phyloP scores from a whole-genome alignment of 192 early-diverging fungal genomes.

The Coemansia sp. region DNA sequence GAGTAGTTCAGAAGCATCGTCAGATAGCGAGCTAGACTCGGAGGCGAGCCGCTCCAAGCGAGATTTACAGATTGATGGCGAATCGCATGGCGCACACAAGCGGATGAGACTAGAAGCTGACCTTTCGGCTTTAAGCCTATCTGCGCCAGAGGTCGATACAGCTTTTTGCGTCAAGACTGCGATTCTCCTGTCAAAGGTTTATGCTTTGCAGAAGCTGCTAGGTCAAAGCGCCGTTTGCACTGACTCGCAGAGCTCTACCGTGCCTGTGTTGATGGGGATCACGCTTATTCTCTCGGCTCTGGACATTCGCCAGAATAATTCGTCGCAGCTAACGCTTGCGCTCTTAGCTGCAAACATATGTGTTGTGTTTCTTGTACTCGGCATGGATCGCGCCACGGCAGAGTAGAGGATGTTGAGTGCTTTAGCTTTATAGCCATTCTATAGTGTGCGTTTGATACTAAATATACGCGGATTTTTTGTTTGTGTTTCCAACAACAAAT shows the following conservation, averaged over 20 bases:
- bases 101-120: neutral
- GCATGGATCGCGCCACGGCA: too few relatives aligned
- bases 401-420: too few relatives aligned
- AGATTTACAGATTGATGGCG: neutral
- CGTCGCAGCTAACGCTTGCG: constrained; percentile 17
- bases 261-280: constrained; percentile 15
- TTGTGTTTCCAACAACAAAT: too few relatives aligned
- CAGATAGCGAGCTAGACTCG: neutral
- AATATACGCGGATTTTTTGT: too few relatives aligned
- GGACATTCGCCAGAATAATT: constrained; percentile 26
- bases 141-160: neutral
- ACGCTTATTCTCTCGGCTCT: constrained; percentile 42
- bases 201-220: constrained; percentile 25
- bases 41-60: neutral
- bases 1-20: neutral
- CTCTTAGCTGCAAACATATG: neutral
- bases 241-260: constrained; percentile 7
- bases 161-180: constrained; percentile 41
- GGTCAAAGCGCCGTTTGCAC: neutral
- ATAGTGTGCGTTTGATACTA: too few relatives aligned
- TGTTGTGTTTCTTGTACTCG: constrained; percentile 16
- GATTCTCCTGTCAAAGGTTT: constrained; percentile 34
- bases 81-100: neutral
- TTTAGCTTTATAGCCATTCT: too few relatives aligned
- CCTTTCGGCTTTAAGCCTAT: too few relatives aligned